phyloP scores from a whole-genome alignment of 1,284 basidiomycete genomes.

The Caloboletus inedulis region DNA sequence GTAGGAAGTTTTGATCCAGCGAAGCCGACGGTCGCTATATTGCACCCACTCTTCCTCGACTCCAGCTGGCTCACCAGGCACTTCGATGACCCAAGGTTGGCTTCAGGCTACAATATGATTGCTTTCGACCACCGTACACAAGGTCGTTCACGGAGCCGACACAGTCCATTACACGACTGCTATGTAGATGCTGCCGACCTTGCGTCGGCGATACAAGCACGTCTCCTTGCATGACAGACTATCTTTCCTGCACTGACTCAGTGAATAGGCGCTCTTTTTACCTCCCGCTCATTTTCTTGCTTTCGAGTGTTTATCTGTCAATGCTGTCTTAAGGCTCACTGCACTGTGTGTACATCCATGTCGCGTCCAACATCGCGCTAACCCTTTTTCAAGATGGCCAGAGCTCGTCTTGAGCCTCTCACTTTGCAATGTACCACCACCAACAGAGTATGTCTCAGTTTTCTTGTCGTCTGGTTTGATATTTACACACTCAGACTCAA shows the following conservation, averaged over 20 bases:
- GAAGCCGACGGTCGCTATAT: slow-evolving; percentile 61
- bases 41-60: slow-evolving; percentile 67
- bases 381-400: slow-evolving; percentile 54
- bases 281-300: slow-evolving; percentile 68
- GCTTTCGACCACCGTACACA: slow-evolving; percentile 68
- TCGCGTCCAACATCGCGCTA: background rate
- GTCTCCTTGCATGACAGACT: slow-evolving; percentile 20
- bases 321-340: slow-evolving; percentile 57
- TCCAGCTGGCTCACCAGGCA: slow-evolving; percentile 65
- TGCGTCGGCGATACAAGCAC: slow-evolving; percentile 59
- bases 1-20: slow-evolving; percentile 63
- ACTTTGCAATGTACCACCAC: slow-evolving; percentile 64
- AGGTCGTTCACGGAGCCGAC: slow-evolving; percentile 57
- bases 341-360: slow-evolving; percentile 45
- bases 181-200: slow-evolving; percentile 77
- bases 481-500: slow-evolving; percentile 43
- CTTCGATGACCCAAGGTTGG: slow-evolving; percentile 62
- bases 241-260: background rate
- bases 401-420: slow-evolving; percentile 66
- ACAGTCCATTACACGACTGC: slow-evolving; percentile 57
- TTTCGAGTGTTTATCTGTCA: slow-evolving; percentile 52
- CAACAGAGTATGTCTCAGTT: slow-evolving; percentile 53
- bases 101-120: slow-evolving; percentile 59
- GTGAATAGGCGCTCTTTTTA: slow-evolving; percentile 52
- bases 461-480: background rate